phyloP scores from a whole-genome alignment of 2,329 filamentous ascomycete species.

The Clonostachys sp. region DNA sequence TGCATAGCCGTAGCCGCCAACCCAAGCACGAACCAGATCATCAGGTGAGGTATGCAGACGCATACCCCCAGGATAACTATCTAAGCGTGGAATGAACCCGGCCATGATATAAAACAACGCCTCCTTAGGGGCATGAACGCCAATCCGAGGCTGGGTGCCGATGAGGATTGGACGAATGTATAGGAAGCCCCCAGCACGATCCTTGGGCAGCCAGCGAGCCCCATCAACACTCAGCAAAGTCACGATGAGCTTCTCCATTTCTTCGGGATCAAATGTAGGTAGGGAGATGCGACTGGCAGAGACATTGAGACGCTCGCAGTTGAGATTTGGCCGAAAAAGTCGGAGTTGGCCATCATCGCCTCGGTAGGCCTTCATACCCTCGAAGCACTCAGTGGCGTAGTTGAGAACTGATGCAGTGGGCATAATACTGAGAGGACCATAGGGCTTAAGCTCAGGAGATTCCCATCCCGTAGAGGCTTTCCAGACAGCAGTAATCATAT shows the following conservation, averaged over 20 bases:
- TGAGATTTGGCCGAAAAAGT: constrained; percentile 72
- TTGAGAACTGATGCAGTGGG: constrained; percentile 79
- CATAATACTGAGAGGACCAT: constrained; percentile 72
- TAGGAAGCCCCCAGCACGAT: constrained; percentile 64
- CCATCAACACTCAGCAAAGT: constrained; percentile 70
- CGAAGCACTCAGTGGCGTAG: constrained; percentile 90
- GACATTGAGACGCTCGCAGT: constrained; percentile 60
- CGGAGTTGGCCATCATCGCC: constrained; percentile 71
- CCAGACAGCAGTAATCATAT: constrained; percentile 81
- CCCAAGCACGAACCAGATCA: constrained; percentile 87
- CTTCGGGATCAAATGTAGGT: constrained; percentile 64
- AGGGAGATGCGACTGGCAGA: constrained; percentile 65
- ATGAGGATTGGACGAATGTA: constrained; percentile 89
- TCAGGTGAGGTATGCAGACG: constrained; percentile 74
- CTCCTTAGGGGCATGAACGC: constrained; percentile 73
- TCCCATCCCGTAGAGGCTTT: constrained; percentile 63
- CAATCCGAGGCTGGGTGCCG: constrained; percentile 73
- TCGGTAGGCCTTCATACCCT: constrained; percentile 78
- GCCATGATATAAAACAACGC: constrained; percentile 86
- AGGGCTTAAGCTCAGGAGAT: constrained; percentile 69
- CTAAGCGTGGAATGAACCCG: constrained; percentile 55
- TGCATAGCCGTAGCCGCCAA: constrained; percentile 85
- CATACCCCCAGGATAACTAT: constrained; percentile 52
- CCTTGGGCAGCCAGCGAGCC: constrained; percentile 72
- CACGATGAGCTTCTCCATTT: constrained; percentile 70